Evolutionary conservation across 2,329 filamentous ascomycete genomes (phyloP).

Genomic region (Lasiodiplodia sp.): DNA sequence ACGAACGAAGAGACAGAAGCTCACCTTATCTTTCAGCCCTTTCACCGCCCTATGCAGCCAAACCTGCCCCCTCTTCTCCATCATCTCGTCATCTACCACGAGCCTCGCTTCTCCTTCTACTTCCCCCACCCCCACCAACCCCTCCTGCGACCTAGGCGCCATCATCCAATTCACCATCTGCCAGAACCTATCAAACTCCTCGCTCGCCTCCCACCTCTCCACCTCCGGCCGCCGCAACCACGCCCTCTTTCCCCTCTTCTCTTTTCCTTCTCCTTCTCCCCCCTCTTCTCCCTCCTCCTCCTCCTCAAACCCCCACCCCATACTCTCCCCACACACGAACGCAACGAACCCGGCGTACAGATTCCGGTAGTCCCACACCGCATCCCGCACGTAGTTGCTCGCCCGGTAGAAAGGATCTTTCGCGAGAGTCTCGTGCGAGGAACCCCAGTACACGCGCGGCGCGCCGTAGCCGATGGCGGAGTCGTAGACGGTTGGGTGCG

Average conservation of each 20-base stretch:
- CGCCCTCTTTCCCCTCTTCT: background rate
- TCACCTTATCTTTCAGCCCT: constrained; percentile 15
- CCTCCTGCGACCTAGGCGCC: background rate
- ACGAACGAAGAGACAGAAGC: background rate
- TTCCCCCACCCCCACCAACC: background rate
- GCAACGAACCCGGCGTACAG: background rate
- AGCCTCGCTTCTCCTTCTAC: too few relatives aligned
- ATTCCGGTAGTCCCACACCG: background rate
- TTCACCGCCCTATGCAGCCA: constrained; percentile 9
- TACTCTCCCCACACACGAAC: background rate
- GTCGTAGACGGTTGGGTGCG: constrained; percentile 16
- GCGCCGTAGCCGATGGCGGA: constrained; percentile 16
- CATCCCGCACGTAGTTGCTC: constrained; percentile 2
- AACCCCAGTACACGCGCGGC: background rate
- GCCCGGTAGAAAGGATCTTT: background rate
- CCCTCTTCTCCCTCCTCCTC: background rate
- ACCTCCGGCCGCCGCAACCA: background rate
- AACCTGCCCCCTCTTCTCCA: background rate
- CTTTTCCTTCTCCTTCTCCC: background rate
- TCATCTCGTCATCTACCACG: too few relatives aligned
- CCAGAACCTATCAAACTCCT: background rate
- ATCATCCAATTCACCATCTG: background rate
- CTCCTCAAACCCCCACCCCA: background rate
- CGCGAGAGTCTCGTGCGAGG: background rate
- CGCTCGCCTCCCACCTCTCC: background rate